phyloP scores from a whole-genome alignment of 495 filamentous ascomycete species.

The Sphaerosporella brunnea region DNA sequence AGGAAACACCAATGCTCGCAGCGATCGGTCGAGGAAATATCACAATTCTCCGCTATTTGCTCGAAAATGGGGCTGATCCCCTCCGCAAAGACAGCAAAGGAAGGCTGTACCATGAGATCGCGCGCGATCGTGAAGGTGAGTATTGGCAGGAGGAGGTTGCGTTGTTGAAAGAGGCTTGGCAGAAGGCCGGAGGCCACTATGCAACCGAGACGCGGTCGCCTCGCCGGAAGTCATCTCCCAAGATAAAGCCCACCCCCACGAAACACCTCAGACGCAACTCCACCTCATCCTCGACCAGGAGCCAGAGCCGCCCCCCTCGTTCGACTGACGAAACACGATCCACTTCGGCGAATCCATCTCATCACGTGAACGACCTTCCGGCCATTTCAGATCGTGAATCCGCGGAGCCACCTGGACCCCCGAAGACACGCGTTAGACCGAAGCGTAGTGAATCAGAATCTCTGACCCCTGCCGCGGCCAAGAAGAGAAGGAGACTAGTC shows the following conservation, averaged over 20 bases:
- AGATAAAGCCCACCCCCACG: neutral
- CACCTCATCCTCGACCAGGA: neutral
- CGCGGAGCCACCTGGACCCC: slow-evolving; percentile 18
- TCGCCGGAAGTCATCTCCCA: slow-evolving; percentile 13
- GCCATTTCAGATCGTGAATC: slow-evolving; percentile 18
- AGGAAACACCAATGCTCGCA: slow-evolving; percentile 80
- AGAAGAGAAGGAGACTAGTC: slow-evolving; percentile 20
- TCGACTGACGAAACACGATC: slow-evolving; percentile 8
- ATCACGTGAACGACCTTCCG: slow-evolving; percentile 9
- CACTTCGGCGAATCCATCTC: slow-evolving; percentile 20
- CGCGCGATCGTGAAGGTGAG: slow-evolving; percentile 60
- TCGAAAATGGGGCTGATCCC: slow-evolving; percentile 30
- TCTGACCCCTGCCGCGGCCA: slow-evolving; percentile 11
- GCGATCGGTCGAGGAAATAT: slow-evolving; percentile 83
- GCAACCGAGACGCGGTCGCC: slow-evolving; percentile 5
- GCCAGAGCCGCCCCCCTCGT: neutral
- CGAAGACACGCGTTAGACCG: slow-evolving; percentile 13
- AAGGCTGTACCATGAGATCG: slow-evolving; percentile 67
- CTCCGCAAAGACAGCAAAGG: slow-evolving; percentile 42
- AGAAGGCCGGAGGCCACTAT: slow-evolving; percentile 30
- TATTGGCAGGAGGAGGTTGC: slow-evolving; percentile 78
- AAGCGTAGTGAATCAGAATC: slow-evolving; percentile 24
- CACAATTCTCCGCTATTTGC: slow-evolving; percentile 59
- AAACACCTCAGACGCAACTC: slow-evolving; percentile 6
- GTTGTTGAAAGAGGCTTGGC: slow-evolving; percentile 62